Percentiles rank a stretch among this genome's conserved stretches.
Evolutionary conservation across 1,284 basidiomycete species (phyloP).

Genomic region (Naganishia sp.): DNA sequence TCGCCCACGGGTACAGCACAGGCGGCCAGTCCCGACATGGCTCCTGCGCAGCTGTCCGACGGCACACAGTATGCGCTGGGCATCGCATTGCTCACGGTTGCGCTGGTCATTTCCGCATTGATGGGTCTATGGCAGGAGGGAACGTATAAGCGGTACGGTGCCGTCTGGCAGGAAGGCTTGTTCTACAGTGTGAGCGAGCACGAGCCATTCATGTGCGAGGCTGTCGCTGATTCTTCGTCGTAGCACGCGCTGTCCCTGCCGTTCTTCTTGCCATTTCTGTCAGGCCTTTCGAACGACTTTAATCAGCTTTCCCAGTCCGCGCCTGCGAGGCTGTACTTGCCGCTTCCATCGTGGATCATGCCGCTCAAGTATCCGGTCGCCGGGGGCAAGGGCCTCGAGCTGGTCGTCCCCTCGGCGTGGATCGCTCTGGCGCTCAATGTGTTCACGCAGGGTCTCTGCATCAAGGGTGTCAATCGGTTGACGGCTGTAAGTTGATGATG

Average conservation of each 20-base stretch:
- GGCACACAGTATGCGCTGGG: conserved; percentile 64
- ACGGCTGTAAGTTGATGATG: conserved; percentile 57
- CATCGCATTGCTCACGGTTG: conserved; percentile 70
- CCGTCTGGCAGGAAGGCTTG: conserved; percentile 82
- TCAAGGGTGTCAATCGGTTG: conserved; percentile 84
- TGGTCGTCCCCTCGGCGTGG: conserved; percentile 64
- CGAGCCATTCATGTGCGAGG: conserved; percentile 43
- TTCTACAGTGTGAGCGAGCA: conserved; percentile 70
- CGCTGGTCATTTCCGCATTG: conserved; percentile 76
- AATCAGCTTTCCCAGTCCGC: conserved; percentile 44
- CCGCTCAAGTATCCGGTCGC: conserved; percentile 34
- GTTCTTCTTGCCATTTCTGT: conserved; percentile 66
- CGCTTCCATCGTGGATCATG: conserved; percentile 34
- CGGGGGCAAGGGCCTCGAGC: conserved; percentile 15
- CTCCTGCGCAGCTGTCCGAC: conserved; percentile 41
- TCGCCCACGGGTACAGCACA: conserved; percentile 4
- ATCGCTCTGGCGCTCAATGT: conserved; percentile 74
- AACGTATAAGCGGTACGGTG: conserved; percentile 71
- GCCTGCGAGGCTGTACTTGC: conserved; percentile 38
- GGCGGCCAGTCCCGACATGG: conserved; percentile 22
- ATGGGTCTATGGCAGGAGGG: conserved; percentile 85
- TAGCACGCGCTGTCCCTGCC: conserved; percentile 59
- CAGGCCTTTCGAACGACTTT: conserved; percentile 59
- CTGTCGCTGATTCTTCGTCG: conserved; percentile 37
- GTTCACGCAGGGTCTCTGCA: conserved; percentile 80